Base-by-base conservation (phyloP, 2,329 filamentous ascomycete genomes). In the Nemania diffusa region DNA sequence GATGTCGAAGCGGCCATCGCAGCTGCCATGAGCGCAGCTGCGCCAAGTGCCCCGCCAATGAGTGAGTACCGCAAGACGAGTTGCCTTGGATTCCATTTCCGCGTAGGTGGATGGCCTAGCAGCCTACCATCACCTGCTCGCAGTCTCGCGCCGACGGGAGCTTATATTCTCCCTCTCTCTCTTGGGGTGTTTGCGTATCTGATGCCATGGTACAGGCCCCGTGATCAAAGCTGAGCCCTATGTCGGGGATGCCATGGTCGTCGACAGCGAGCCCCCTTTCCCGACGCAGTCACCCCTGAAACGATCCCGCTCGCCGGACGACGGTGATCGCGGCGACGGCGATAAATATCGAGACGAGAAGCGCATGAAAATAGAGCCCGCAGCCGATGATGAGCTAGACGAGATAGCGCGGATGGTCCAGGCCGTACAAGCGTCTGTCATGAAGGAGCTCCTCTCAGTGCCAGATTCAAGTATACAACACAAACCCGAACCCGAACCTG, bases 1-100 rank as follows among this genome's bases (percentile, higher is more conserved):
- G 75, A 76, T 59, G 74, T 76, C 55, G 75, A 73, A 65, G 75
- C 75, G 57, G 75, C 73, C 57, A 74, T 77, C 53, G 74, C 74
- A 53, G 75, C 75, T n/a, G 75, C 75, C 53, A 69, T 76, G 65
- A 72, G 71, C 65, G 75, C 73, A 40, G 72, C 66, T 48, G 63
- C 58, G 58, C 64, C 73, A 22, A 57, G 34, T 58, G 66, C 63
- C 62, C 69, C 69, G 51, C 65, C 72, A 37, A 65, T 64, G 56
- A 73, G 72, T 73, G 68, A 70, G 72, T 72, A 53, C 59, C 42
- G 32, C 57, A 57, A 44, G 58, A 27, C 17, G 9, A 27, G 5
- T 24, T 27, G 24, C 17, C n/a, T 22, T 13, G 27, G 42, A 40
- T 48, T n/a, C 64, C 48, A 32, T 17, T 65, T 34, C 9, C 34